Conservation (phyloP, 257 asterid species). For the Rauvolfia tetraphylla region DNA sequence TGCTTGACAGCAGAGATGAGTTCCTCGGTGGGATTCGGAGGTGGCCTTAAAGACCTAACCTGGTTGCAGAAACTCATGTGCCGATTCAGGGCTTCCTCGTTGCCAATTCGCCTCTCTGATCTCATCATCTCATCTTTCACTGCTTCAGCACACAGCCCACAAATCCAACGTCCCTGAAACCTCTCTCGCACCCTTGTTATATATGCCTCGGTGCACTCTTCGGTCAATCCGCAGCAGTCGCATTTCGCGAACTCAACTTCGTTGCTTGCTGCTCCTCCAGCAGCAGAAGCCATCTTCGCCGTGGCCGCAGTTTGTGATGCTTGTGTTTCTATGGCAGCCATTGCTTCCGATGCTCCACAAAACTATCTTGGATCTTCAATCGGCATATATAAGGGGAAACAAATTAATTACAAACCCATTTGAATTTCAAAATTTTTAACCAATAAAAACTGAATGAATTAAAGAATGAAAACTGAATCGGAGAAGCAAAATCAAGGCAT, state of each 20-base stretch:
- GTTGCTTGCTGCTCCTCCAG: conserved; percentile 6
- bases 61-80: conserved; percentile 73
- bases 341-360: background rate
- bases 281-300: conserved; percentile 10
- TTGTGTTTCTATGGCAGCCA: conserved; percentile 26
- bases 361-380: background rate
- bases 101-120: conserved; percentile 41
- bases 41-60: conserved; percentile 53
- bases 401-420: conserved; percentile 2
- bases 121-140: conserved; percentile 71
- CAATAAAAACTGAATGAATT: background rate
- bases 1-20: conserved; percentile 71
- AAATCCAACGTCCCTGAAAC: conserved; percentile 75
- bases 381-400: background rate
- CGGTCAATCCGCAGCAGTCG: conserved; percentile 80
- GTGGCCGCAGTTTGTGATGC: conserved; percentile 3
- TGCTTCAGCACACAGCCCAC: conserved; percentile 88
- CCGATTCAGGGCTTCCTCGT: conserved; percentile 63
- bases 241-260: conserved; percentile 54
- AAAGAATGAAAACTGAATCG: background rate
- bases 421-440: background rate
- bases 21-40: conserved; percentile 47
- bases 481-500: background rate
- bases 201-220: conserved; percentile 78
- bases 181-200: conserved; percentile 46